Percentiles rank a stretch among this genome's conserved stretches.
Conservation (phyloP, 2,329 filamentous ascomycete genomes). For the Neonectria magnoliae region DNA sequence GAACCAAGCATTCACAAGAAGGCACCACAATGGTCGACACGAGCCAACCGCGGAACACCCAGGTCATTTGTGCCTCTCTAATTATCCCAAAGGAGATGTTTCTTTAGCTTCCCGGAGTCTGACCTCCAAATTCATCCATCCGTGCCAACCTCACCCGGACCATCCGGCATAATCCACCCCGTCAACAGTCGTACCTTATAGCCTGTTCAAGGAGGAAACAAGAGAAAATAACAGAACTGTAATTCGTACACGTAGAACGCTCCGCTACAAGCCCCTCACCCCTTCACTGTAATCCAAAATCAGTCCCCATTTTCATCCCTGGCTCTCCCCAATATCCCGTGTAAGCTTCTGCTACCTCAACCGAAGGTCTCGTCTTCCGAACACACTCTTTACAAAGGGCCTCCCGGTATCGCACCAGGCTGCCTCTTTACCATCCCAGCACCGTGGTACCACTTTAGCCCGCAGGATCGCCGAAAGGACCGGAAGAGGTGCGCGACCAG, state of each 20-base stretch:
- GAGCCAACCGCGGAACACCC: background rate
- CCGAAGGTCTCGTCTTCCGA: background rate
- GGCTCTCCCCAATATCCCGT: background rate
- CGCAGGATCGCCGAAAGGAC: slow-evolving; percentile 34
- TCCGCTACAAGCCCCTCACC: background rate
- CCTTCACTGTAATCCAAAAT: background rate
- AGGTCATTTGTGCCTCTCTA: background rate
- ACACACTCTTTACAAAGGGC: background rate
- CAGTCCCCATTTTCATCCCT: background rate
- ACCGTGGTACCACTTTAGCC: slow-evolving; percentile 33
- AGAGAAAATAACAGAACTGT: background rate
- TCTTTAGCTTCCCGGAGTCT: slow-evolving; percentile 1
- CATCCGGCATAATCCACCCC: slow-evolving; percentile 9
- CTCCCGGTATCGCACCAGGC: background rate
- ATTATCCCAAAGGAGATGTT: background rate
- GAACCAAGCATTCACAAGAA: background rate
- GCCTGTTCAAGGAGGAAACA: background rate
- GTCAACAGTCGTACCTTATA: background rate
- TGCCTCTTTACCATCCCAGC: slow-evolving; percentile 8
- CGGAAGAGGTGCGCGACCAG: slow-evolving; percentile 22
- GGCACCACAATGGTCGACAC: background rate
- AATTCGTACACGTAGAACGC: background rate
- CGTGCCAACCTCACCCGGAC: background rate
- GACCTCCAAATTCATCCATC: background rate
- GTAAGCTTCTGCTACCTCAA: background rate